A percentile compares a stretch with the other conserved stretches of the same genome.
These are phyloP conservation scores for Fraxinus americana DNA, from an alignment of 257 asterid genomes.

Conservation along the genomic window DNA sequence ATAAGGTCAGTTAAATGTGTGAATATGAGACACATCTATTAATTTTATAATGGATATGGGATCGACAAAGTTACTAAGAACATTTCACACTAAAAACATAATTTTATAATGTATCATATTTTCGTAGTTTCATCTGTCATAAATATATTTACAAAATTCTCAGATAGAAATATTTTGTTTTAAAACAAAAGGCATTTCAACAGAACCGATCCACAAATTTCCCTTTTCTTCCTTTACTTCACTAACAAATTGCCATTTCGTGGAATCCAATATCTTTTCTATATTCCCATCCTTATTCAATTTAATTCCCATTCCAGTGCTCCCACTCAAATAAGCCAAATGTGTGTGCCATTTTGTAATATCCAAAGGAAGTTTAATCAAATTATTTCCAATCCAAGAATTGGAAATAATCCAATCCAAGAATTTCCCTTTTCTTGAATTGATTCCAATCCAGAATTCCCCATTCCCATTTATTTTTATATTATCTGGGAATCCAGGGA, in stretches of 20 bases:
- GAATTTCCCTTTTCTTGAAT: conserved; percentile 40
- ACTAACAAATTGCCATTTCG: conserved; percentile 59
- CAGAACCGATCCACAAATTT: conserved; percentile 78
- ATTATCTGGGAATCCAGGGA: conserved; percentile 77
- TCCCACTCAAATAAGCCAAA: conserved; percentile 30
- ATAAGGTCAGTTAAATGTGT: no score
- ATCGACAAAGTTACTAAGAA: no score
- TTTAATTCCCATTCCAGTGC: conserved; percentile 53
- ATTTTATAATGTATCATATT: no score
- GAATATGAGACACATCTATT: no score
- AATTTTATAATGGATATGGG: no score
- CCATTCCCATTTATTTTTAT: conserved; percentile 53
- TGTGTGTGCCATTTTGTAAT: conserved; percentile 33
- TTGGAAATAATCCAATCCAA: conserved; percentile 46
- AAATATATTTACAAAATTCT: neutral
- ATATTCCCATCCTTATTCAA: conserved; percentile 52
- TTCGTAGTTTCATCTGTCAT: no score
- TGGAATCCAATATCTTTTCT: conserved; percentile 42
- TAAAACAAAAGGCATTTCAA: conserved; percentile 43
- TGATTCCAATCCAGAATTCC: conserved; percentile 78
- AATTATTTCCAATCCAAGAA: conserved; percentile 47
- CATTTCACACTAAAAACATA: no score
- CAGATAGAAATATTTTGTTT: conserved; percentile 17
- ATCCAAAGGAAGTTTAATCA: conserved; percentile 43
- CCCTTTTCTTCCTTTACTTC: conserved; percentile 62